Conservation (phyloP, 1,284 basidiomycete genomes). For the Sporisorium exsertum region DNA sequence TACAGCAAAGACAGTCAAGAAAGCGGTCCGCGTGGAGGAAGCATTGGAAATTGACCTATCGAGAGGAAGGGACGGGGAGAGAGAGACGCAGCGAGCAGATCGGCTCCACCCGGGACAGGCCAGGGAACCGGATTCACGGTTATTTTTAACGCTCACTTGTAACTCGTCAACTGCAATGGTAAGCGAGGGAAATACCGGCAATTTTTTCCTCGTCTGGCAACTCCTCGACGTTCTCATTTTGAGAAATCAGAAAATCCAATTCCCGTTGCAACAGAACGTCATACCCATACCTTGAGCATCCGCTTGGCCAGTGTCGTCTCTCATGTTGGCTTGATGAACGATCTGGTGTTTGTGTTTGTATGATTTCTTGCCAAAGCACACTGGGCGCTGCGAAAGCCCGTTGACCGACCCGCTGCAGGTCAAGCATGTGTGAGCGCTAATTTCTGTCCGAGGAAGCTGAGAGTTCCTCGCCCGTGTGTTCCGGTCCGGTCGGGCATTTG, state of each 20-base stretch:
- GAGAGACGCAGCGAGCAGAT: neutral
- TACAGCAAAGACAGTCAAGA: neutral
- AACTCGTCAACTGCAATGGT: neutral
- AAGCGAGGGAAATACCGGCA: conserved; percentile 1
- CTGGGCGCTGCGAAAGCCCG: neutral
- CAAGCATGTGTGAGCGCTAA: too few species aligned
- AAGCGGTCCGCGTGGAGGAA: neutral
- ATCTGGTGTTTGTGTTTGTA: too few species aligned
- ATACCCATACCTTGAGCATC: too few species aligned
- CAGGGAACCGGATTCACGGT: neutral
- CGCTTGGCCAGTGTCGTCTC: too few species aligned
- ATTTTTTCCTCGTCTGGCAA: neutral
- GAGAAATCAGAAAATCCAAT: too few species aligned
- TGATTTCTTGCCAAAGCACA: neutral
- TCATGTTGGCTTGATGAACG: neutral
- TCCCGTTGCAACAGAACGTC: too few species aligned
- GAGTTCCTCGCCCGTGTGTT: neutral
- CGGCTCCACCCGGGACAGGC: neutral
- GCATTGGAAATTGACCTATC: neutral
- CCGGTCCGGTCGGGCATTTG: neutral
- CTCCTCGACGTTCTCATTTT: too few species aligned
- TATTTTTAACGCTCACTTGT: neutral
- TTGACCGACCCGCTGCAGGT: conserved; percentile 4
- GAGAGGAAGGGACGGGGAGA: neutral
- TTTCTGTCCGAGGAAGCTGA: too few species aligned